A percentile compares a stretch with the other conserved stretches of the same genome.
These are phyloP conservation scores for Cystofilobasidium macerans DNA, from an alignment of 768 basidiomycete genomes.

Conservation along the genomic window DNA sequence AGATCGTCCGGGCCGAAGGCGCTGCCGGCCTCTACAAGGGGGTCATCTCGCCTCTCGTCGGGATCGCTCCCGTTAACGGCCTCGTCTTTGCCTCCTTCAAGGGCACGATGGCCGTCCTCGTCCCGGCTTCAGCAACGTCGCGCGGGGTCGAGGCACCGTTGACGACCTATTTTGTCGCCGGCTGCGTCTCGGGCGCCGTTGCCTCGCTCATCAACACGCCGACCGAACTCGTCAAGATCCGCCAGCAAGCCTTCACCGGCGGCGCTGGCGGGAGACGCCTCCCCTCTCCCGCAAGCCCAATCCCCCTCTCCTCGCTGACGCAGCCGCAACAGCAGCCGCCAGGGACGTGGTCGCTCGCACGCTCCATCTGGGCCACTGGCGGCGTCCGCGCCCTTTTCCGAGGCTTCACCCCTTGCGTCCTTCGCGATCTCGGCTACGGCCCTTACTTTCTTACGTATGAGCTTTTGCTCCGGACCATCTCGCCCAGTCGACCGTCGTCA, in stretches of 20 bases:
- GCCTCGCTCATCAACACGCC: slow-evolving; percentile 73
- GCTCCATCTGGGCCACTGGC: slow-evolving; percentile 47
- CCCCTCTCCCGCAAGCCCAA: slow-evolving; percentile 49
- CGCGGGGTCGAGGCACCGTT: slow-evolving; percentile 51
- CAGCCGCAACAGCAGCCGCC: too few relatives aligned
- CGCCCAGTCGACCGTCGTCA: neutral
- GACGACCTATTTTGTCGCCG: slow-evolving; percentile 62
- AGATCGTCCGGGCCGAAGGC: too few relatives aligned
- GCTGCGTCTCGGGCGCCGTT: slow-evolving; percentile 65
- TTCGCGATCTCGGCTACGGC: slow-evolving; percentile 73
- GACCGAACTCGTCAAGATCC: slow-evolving; percentile 78
- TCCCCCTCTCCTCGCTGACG: too few relatives aligned
- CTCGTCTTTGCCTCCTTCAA: slow-evolving; percentile 76
- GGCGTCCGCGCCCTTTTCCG: slow-evolving; percentile 65
- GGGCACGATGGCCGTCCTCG: slow-evolving; percentile 60
- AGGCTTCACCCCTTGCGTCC: slow-evolving; percentile 58
- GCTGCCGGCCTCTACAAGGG: too few relatives aligned
- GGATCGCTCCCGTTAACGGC: slow-evolving; percentile 68
- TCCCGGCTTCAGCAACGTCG: slow-evolving; percentile 37
- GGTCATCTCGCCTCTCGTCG: slow-evolving; percentile 62
- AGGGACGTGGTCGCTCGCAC: too few relatives aligned
- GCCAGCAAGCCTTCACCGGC: slow-evolving; percentile 44
- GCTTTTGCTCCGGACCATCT: slow-evolving; percentile 33
- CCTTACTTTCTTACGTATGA: slow-evolving; percentile 67
- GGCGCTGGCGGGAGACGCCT: slow-evolving; percentile 38